Conservation (phyloP, 2,329 filamentous ascomycete genomes). For the Colletotrichum truncatum region DNA sequence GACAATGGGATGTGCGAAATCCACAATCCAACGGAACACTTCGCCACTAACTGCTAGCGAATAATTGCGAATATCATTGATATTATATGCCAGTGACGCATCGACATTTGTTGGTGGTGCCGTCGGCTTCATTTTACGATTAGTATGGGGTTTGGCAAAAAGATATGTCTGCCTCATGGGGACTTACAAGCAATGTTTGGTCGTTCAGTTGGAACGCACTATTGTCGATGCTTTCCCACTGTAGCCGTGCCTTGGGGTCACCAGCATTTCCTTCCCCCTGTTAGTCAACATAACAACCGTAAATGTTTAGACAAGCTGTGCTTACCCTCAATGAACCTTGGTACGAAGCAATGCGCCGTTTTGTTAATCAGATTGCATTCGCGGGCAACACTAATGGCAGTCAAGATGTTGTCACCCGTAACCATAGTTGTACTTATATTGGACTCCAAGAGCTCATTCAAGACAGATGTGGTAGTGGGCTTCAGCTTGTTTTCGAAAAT, state of each 20-base stretch:
- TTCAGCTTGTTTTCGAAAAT: constrained; percentile 99
- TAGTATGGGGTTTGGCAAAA: constrained; percentile 25
- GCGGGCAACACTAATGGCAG: constrained; percentile 92
- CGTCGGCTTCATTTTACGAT: constrained; percentile 64
- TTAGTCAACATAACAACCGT: neutral
- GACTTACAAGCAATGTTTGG: constrained; percentile 73
- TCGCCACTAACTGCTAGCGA: constrained; percentile 91
- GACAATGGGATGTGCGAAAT: constrained; percentile 85
- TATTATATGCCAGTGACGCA: constrained; percentile 85
- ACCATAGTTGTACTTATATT: constrained; percentile 95
- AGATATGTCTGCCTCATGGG: neutral
- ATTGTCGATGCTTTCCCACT: constrained; percentile 97
- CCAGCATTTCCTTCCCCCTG: constrained; percentile 68
- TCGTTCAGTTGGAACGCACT: constrained; percentile 80
- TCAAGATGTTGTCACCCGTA: constrained; percentile 97
- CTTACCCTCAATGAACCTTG: constrained; percentile 81
- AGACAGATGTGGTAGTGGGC: constrained; percentile 80
- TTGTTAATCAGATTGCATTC: constrained; percentile 87
- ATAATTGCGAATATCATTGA: constrained; percentile 84
- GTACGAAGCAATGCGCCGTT: constrained; percentile 90
- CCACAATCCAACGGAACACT: constrained; percentile 95
- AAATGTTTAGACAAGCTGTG: constrained; percentile 13
- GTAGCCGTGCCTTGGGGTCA: constrained; percentile 77
- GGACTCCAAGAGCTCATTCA: constrained; percentile 83
- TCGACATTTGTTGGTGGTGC: constrained; percentile 77